Percentiles rank a stretch among this genome's conserved stretches.
Conservation (phyloP, 129 eudicot species). For the Flaveria trinervia region DNA sequence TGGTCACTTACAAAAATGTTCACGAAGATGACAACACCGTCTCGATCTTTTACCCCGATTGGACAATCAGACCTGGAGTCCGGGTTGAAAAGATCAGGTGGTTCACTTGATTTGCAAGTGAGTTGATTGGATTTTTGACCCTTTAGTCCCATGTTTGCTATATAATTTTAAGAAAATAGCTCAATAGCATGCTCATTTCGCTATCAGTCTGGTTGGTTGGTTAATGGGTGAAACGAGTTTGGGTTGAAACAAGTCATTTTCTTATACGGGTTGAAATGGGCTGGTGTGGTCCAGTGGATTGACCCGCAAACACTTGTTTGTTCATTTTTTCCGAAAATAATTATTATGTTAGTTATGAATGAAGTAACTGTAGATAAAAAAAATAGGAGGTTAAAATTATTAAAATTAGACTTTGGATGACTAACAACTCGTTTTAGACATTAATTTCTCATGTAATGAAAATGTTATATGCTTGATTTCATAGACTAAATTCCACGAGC, state of each 20-base stretch:
- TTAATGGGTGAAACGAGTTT: not conserved
- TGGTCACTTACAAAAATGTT: constrained; percentile 79
- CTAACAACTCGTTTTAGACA: not conserved
- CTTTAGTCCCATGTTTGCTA: constrained; percentile 13
- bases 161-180: not conserved
- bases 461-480: constrained; percentile 8
- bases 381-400: not conserved
- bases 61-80: constrained; percentile 47
- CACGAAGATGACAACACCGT: constrained; percentile 55
- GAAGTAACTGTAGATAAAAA: too few relatives aligned
- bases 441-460: not conserved
- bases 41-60: constrained; percentile 56
- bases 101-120: constrained; percentile 46
- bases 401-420: not conserved
- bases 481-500: constrained; percentile 50
- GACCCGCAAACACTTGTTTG: not conserved
- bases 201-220: not conserved
- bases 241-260: not conserved
- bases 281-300: not conserved
- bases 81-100: constrained; percentile 36
- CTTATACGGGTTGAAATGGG: not conserved
- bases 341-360: not conserved
- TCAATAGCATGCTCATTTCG: not conserved
- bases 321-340: not conserved
- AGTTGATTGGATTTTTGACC: constrained; percentile 20